Evolutionary conservation across 495 filamentous ascomycete genomes (phyloP), one percentile per base, ranked within the genome.

Genomic region (Penicillium maclennaniae): DNA sequence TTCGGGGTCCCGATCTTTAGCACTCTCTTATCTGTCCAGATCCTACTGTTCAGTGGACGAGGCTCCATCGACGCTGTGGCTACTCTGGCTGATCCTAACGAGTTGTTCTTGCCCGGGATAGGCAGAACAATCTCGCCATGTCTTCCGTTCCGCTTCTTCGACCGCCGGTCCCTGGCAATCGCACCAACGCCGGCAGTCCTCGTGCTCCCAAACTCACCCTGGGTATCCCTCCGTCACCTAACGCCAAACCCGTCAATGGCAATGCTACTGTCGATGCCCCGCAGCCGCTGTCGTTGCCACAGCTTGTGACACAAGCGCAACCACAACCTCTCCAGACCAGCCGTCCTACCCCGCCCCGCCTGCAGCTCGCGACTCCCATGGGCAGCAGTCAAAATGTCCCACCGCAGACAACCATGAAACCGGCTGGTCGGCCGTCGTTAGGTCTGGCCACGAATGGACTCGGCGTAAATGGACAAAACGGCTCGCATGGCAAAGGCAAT

Each of bases 361-460:
- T 96, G 16, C 85, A 87, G 58, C 77, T 96, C 25, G 87, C 88
- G 6, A 96, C 91, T 12, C 91, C 91, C 14, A 88, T 87, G 85
- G 88, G 89, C 38, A 88, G 81, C 70, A 68, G 58, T 45, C 82
- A 76, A 54, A 72, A 79, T 49, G 81, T 82, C 31, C 85, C 88
- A 7, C 83, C 87, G 54, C 82, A 78, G 80, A 54, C 80, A 78
- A 56, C 69, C 58, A 47, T 64, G 63, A 58, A 65, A 61, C 51
- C 70, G 59, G 72, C 78, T 61, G 67, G 79, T 69, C 71, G 79
- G 65, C 76, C 81, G 34, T 65, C 79, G 26, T 75, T 75, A 25
- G 73, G 79, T 5, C 65, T 79, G 14, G 66, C 55, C 59, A 79
- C 59, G 61, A 85, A 66, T 74, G 84, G 75, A 8, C 79, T 84